phyloP scores from a whole-genome alignment of 805 yeast genomes.

The Candida ortonii region DNA sequence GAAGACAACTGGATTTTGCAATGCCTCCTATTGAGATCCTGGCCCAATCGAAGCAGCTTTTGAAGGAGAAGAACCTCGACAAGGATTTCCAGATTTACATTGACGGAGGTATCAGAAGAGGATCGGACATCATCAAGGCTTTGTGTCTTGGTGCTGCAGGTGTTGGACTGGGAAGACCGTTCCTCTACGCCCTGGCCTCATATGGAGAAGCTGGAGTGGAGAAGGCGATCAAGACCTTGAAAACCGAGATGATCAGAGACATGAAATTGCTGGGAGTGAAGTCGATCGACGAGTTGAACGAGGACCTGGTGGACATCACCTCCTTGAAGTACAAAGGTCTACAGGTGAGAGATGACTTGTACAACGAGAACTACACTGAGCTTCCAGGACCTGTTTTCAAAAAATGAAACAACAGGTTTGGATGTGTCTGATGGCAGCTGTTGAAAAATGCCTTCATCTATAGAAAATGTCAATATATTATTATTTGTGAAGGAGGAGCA shows the following conservation, averaged over 20 bases:
- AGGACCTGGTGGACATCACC: conserved; percentile 37
- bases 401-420: conserved; percentile 3
- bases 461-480: too few species aligned
- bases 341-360: conserved; percentile 50
- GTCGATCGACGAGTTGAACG: conserved; percentile 43
- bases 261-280: conserved; percentile 67
- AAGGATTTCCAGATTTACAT: conserved; percentile 37
- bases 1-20: conserved; percentile 63
- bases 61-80: conserved; percentile 41
- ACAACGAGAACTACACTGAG: conserved; percentile 53
- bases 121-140: conserved; percentile 41
- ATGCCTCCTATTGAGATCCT: conserved; percentile 60
- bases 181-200: conserved; percentile 72
- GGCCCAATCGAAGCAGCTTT: conserved; percentile 49
- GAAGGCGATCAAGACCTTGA: conserved; percentile 59
- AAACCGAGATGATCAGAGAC: conserved; percentile 59
- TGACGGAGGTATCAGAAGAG: conserved; percentile 45
- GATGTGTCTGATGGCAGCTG: too few species aligned
- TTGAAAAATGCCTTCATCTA: too few species aligned
- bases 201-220: conserved; percentile 75
- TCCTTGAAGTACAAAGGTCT: conserved; percentile 31
- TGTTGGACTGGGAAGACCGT: conserved; percentile 74
- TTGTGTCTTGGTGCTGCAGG: conserved; percentile 42
- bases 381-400: conserved; percentile 34
- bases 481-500: too few species aligned